Conservation (phyloP, 768 basidiomycete genomes). For the Lactarius indigo region DNA sequence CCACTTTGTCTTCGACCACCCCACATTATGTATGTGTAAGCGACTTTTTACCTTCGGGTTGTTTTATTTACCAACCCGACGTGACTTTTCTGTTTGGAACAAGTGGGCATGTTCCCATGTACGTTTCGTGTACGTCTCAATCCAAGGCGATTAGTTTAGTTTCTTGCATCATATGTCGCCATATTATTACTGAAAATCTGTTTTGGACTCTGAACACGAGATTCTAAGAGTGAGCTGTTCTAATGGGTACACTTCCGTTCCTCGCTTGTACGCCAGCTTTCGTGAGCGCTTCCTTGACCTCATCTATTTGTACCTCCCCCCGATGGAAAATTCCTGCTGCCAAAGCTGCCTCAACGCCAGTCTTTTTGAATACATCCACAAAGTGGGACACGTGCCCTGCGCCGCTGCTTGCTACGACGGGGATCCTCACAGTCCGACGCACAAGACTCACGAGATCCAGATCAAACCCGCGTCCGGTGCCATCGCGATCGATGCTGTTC, state of each 20-base stretch:
- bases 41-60: conserved; percentile 9
- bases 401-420: conserved; percentile 93
- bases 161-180: conserved; percentile 21
- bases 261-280: conserved; percentile 47
- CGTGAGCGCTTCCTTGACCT: conserved; percentile 65
- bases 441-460: conserved; percentile 75
- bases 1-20: neutral
- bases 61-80: conserved; percentile 14
- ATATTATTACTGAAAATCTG: conserved; percentile 20
- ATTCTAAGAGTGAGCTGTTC: neutral
- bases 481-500: conserved; percentile 96
- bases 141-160: conserved; percentile 13
- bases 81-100: conserved; percentile 10
- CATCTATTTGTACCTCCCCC: conserved; percentile 75
- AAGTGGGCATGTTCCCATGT: conserved; percentile 18
- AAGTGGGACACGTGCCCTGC: conserved; percentile 85
- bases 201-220: conserved; percentile 2
- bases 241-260: neutral
- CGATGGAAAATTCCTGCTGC: conserved; percentile 98
- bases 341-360: conserved; percentile 83
- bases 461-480: conserved; percentile 91
- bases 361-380: conserved; percentile 76
- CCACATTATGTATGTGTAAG: conserved; percentile 15
- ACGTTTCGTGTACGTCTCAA: conserved; percentile 22
- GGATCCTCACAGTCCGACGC: conserved; percentile 73